Conservation (phyloP, 1,284 basidiomycete species). For the Austroboletus sp. region DNA sequence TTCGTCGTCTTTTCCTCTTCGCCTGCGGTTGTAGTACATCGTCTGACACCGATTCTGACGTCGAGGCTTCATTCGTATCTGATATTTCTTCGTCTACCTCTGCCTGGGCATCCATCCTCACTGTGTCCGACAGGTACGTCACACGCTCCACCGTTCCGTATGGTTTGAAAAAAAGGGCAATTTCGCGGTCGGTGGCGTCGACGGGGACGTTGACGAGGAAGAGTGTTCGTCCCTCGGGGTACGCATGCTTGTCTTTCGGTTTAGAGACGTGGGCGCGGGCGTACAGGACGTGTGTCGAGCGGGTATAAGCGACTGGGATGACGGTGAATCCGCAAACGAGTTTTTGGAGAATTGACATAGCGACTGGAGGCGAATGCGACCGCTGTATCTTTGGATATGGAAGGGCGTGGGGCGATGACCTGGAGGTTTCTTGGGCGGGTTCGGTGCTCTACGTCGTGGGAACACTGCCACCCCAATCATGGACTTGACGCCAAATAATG, state of each 20-base stretch:
- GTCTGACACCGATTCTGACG: not conserved
- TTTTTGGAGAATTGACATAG: slow-evolving; percentile 18
- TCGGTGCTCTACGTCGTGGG: too few relatives aligned
- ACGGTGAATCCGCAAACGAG: slow-evolving; percentile 48
- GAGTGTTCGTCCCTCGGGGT: slow-evolving; percentile 68
- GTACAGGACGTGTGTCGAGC: slow-evolving; percentile 58
- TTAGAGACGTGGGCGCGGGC: slow-evolving; percentile 51
- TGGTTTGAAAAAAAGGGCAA: slow-evolving; percentile 64
- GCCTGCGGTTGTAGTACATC: slow-evolving; percentile 33
- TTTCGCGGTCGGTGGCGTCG: slow-evolving; percentile 73
- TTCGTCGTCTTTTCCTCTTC: slow-evolving; percentile 48
- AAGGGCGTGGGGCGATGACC: too few relatives aligned
- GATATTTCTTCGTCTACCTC: slow-evolving; percentile 4
- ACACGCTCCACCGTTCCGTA: slow-evolving; percentile 74
- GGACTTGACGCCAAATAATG: too few relatives aligned
- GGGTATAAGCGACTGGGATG: slow-evolving; percentile 51
- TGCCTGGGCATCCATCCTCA: slow-evolving; percentile 24
- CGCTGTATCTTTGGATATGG: too few relatives aligned
- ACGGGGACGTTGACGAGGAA: slow-evolving; percentile 84
- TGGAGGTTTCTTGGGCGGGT: too few relatives aligned
- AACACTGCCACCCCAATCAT: too few relatives aligned
- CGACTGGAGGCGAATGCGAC: too few relatives aligned
- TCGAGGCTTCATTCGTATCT: not conserved
- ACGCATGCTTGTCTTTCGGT: slow-evolving; percentile 27
- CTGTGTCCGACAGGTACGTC: slow-evolving; percentile 40